Percentiles rank a stretch among this genome's conserved stretches.
These are phyloP conservation scores for Diaporthe sp. DNA, from an alignment of 2,329 filamentous ascomycete genomes.

Conservation along the genomic window DNA sequence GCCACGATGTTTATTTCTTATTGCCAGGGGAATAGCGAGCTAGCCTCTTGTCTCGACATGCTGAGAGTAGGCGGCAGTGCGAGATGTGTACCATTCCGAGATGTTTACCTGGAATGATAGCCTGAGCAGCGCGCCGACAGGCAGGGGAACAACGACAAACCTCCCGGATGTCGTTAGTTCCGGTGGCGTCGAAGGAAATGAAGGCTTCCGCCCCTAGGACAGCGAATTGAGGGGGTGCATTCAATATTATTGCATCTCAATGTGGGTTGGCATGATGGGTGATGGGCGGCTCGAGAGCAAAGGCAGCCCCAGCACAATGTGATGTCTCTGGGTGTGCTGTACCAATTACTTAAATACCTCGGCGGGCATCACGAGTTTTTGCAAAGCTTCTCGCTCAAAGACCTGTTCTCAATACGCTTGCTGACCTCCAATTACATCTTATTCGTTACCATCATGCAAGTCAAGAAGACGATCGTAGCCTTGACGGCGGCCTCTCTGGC, in stretches of 20 bases:
- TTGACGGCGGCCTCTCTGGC: conserved; percentile 45
- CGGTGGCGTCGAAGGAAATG: neutral
- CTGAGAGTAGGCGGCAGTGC: neutral
- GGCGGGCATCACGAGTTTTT: neutral
- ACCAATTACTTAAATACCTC: neutral
- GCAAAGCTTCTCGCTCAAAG: no score
- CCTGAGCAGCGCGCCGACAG: neutral
- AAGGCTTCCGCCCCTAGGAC: neutral
- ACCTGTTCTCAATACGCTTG: neutral
- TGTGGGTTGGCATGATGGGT: neutral
- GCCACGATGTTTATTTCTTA: neutral
- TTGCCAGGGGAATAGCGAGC: neutral
- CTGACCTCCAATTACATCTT: neutral
- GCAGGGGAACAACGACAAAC: neutral
- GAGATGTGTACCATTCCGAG: neutral
- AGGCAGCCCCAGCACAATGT: neutral
- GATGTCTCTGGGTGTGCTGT: neutral
- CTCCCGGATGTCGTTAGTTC: conserved; percentile 4
- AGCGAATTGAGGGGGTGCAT: neutral
- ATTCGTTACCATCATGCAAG: conserved; percentile 43
- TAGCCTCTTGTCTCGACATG: neutral
- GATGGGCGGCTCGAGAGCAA: neutral
- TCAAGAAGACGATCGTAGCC: conserved; percentile 43
- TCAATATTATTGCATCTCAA: neutral
- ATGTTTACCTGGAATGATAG: neutral